Evolutionary conservation across 768 basidiomycete genomes (phyloP).

Genomic region (Auriscalpium orientale): DNA sequence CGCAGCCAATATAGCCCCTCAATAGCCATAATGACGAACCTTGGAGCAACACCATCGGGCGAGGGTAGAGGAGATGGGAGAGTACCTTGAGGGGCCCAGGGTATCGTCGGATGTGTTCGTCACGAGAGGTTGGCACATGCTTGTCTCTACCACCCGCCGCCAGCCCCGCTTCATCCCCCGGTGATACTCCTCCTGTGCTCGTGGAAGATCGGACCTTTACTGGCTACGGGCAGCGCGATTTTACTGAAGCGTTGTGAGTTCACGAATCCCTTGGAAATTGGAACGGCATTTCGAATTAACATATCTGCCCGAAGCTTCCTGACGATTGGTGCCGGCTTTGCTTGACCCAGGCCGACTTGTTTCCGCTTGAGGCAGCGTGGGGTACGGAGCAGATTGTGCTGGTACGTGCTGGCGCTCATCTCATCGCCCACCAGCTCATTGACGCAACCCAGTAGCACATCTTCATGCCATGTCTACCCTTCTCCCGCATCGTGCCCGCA

Average conservation of each 20-base stretch:
- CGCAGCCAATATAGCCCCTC: constrained; percentile 47
- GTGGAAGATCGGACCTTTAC: constrained; percentile 58
- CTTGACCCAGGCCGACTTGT: constrained; percentile 54
- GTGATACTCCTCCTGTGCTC: constrained; percentile 41
- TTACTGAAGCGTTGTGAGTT: constrained; percentile 61
- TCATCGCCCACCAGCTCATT: not conserved
- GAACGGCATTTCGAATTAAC: not conserved
- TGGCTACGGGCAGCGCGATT: constrained; percentile 54
- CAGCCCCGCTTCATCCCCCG: constrained; percentile 13
- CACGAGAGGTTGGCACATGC: constrained; percentile 1
- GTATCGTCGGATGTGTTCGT: constrained; percentile 6
- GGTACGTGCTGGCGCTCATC: constrained; percentile 21
- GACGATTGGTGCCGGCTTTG: constrained; percentile 47
- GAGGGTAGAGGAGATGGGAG: constrained; percentile 10
- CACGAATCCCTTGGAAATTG: constrained; percentile 54
- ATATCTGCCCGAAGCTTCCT: constrained; percentile 34
- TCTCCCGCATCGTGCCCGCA: constrained; percentile 65
- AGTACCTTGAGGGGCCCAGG: constrained; percentile 5
- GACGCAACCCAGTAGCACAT: constrained; percentile 34
- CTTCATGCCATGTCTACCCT: constrained; percentile 55
- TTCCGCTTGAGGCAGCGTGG: constrained; percentile 49
- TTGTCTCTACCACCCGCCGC: constrained; percentile 8
- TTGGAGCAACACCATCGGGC: constrained; percentile 63
- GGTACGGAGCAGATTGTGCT: constrained; percentile 55
- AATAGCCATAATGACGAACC: constrained; percentile 55